These are phyloP conservation scores for Salix caprea DNA, from an alignment of 345 rosid species.

Conservation along the genomic window DNA sequence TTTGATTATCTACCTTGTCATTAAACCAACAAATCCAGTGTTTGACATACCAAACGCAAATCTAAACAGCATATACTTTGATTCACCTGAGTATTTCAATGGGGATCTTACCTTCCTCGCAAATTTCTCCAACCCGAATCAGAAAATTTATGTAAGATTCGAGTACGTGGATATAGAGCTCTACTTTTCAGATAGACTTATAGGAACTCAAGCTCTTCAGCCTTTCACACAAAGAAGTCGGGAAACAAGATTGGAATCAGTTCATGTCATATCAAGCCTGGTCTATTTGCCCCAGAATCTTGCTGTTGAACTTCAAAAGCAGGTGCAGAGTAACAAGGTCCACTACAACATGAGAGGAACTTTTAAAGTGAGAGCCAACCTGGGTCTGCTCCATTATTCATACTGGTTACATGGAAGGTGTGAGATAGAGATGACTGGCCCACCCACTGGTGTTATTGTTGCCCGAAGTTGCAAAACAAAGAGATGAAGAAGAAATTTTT, in stretches of 20 bases:
- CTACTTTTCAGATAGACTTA: constrained; percentile 53
- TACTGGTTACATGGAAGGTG: constrained; percentile 78
- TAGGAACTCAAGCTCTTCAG: constrained; percentile 53
- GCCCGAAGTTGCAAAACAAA: constrained; percentile 56
- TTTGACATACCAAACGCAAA: constrained; percentile 70
- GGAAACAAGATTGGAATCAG: constrained; percentile 45
- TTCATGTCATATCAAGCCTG: constrained; percentile 71
- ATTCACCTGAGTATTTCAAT: constrained; percentile 70
- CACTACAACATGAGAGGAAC: constrained; percentile 56
- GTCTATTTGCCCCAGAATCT: constrained; percentile 64
- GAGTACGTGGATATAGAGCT: constrained; percentile 56
- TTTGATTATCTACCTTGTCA: constrained; percentile 49
- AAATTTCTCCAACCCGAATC: constrained; percentile 76
- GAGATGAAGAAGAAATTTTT: constrained; percentile 34
- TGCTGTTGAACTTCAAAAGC: constrained; percentile 59
- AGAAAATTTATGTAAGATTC: constrained; percentile 57
- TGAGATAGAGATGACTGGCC: constrained; percentile 59
- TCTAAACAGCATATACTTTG: constrained; percentile 72
- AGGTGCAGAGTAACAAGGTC: constrained; percentile 55
- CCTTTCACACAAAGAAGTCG: constrained; percentile 60
- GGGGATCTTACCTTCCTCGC: constrained; percentile 63
- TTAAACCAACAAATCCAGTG: constrained; percentile 62
- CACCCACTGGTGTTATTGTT: constrained; percentile 68
- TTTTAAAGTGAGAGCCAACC: constrained; percentile 59
- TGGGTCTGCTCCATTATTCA: constrained; percentile 68